phyloP scores from a whole-genome alignment of 495 filamentous ascomycete species.

The Aspergillus affinis region DNA sequence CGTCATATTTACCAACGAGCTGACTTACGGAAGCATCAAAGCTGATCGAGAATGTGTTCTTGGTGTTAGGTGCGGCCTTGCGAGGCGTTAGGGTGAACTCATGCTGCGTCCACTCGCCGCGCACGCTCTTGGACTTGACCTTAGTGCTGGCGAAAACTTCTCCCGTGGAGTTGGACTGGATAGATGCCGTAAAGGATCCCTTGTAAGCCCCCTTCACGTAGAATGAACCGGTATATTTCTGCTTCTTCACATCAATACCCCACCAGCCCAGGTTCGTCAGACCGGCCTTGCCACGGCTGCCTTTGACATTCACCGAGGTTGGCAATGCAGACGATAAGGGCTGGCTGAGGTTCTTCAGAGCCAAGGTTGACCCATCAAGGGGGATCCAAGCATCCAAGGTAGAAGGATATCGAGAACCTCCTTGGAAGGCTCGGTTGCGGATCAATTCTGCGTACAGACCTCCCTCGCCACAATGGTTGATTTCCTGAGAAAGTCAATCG shows the following conservation, averaged over 20 bases:
- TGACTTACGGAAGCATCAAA: slow-evolving; percentile 50
- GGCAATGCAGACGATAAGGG: slow-evolving; percentile 62
- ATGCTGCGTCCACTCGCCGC: slow-evolving; percentile 34
- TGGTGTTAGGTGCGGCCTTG: slow-evolving; percentile 51
- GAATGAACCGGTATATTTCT: slow-evolving; percentile 57
- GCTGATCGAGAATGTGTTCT: slow-evolving; percentile 64
- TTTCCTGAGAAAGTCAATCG: slow-evolving; percentile 48
- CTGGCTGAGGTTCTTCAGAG: slow-evolving; percentile 49
- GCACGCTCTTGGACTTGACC: slow-evolving; percentile 28
- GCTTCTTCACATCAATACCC: slow-evolving; percentile 58
- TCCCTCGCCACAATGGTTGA: slow-evolving; percentile 74
- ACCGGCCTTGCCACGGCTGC: slow-evolving; percentile 43
- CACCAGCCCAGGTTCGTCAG: slow-evolving; percentile 61
- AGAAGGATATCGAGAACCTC: slow-evolving; percentile 41
- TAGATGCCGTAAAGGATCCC: slow-evolving; percentile 29
- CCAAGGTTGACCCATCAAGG: slow-evolving; percentile 50
- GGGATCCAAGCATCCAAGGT: slow-evolving; percentile 54
- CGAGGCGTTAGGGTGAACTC: slow-evolving; percentile 32
- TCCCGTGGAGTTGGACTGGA: slow-evolving; percentile 29
- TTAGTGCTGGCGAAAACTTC: slow-evolving; percentile 31
- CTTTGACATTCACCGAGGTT: slow-evolving; percentile 58
- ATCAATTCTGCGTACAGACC: slow-evolving; percentile 76
- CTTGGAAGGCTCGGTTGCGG: slow-evolving; percentile 69
- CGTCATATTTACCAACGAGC: background rate
- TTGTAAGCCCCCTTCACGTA: slow-evolving; percentile 50